A percentile compares a stretch with the other conserved stretches of the same genome.
Evolutionary conservation across 73 alveolate species (phyloP).

Genomic region (Paramecium octaurelia): DNA sequence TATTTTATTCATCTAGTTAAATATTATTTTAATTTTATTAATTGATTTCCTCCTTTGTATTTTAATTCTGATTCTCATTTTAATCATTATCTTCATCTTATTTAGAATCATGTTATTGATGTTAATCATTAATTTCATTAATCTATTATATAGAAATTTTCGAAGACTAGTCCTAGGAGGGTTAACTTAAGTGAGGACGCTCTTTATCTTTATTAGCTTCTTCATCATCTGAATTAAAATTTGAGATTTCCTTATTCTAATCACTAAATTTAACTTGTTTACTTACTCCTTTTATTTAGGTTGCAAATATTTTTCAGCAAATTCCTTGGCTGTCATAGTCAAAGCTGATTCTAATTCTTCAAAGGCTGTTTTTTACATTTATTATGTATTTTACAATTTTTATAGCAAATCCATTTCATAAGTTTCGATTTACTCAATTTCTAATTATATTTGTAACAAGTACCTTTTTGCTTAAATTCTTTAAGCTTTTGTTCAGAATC

Average conservation of each 20-base stretch:
- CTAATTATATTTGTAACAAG: background rate
- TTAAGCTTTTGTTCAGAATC: background rate
- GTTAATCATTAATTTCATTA: background rate
- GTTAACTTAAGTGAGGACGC: background rate
- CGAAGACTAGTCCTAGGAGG: background rate
- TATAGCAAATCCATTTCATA: constrained; percentile 34
- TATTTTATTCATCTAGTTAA: background rate
- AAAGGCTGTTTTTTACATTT: constrained; percentile 57
- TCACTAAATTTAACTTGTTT: background rate
- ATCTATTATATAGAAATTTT: constrained; percentile 27
- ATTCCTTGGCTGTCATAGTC: constrained; percentile 28
- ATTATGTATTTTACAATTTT: constrained; percentile 49
- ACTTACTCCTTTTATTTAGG: constrained; percentile 7
- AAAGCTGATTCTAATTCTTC: constrained; percentile 61
- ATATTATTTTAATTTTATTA: background rate
- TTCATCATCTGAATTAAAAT: background rate
- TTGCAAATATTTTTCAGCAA: constrained; percentile 47
- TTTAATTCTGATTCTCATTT: background rate
- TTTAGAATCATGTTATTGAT: background rate
- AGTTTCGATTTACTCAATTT: constrained; percentile 50
- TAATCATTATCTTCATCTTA: background rate
- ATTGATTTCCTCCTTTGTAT: background rate
- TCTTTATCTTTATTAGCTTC: background rate
- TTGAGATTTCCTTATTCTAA: background rate
- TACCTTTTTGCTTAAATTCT: background rate